Conservation (phyloP, 2,329 filamentous ascomycete genomes). For the Neurospora crassa region DNA sequence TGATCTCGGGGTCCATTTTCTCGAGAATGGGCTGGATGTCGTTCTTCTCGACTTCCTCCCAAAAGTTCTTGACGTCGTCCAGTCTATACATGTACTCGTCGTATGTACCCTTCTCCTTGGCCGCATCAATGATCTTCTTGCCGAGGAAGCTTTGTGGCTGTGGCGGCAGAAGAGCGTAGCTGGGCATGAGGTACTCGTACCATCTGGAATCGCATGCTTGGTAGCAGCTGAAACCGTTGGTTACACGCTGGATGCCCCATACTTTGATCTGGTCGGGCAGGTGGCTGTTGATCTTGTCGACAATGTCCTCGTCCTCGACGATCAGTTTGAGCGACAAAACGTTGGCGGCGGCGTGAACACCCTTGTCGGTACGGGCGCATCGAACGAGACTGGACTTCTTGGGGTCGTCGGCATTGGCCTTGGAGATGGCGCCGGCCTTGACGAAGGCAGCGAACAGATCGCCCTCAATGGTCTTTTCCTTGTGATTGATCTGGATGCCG, state of each 20-base stretch:
- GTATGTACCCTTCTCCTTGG: conserved; percentile 61
- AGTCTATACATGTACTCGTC: conserved; percentile 61
- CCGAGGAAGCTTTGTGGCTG: conserved; percentile 82
- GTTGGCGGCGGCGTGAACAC: conserved; percentile 28
- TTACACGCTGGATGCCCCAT: conserved; percentile 87
- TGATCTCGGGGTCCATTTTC: conserved; percentile 52
- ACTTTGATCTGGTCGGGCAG: conserved; percentile 84
- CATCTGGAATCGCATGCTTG: conserved; percentile 89
- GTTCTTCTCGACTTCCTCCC: conserved; percentile 72
- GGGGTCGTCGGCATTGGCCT: conserved; percentile 91
- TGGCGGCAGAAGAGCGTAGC: conserved; percentile 83
- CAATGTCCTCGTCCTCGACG: conserved; percentile 78
- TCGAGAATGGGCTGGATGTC: conserved; percentile 64
- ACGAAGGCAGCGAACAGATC: conserved; percentile 92
- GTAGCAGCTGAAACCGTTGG: conserved; percentile 89
- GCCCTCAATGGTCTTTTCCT: conserved; percentile 89
- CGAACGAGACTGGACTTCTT: conserved; percentile 92
- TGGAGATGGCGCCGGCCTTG: conserved; percentile 83
- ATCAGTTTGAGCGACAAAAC: conserved; percentile 60
- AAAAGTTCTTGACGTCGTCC: conserved; percentile 71
- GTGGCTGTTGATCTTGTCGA: conserved; percentile 82
- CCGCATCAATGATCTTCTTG: conserved; percentile 69
- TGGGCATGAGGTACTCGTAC: conserved; percentile 96
- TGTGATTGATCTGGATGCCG: conserved; percentile 82
- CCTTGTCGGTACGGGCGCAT: conserved; percentile 94